Base-by-base conservation (phyloP, 768 basidiomycete species). In the Tephrocybe sp. region DNA sequence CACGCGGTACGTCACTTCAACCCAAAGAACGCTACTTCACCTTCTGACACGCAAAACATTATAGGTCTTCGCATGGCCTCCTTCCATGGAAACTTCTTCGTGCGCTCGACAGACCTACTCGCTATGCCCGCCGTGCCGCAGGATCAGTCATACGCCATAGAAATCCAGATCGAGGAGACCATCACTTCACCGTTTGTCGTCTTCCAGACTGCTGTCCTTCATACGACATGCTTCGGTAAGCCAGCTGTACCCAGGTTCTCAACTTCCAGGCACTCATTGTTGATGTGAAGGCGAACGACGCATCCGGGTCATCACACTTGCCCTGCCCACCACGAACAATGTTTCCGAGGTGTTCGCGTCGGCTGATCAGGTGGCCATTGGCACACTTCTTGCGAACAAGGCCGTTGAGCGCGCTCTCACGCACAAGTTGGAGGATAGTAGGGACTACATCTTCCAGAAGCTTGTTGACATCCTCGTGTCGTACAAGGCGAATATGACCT, bases 61-160 rank as follows among this genome's bases (percentile, higher is more conserved):
- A 2, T 54, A 88, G 89, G 95, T 55, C 73, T 98, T 39, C 88
- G 94, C 44, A 93, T 98, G 93, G 86, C 94, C 6, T 90, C 92
- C 0, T 98, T 96, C 89, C 93, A 98, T 61, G 96, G 96, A 55
- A 98, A 98, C 74, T 97, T 98, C 77, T 98, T 98, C 65, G 93
- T 97, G 50, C 87, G 96, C 46, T 97, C 94, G 20, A 98, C 96
- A 18, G 96, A 98, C 70, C 81, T 98, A 4, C 80, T 98, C 30
- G 93, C 96, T 3, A 90, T 98, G 80, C 94, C 96, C 2, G 88
- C 93, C 7, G 95, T 98, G n/a, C 93, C 96, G 14, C 85, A 90
- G 61, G 94, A 98, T 62, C 91, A 97, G 67, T 93, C 90, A 15
- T 98, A 98, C 66, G 88, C 88, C 10, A 95, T 98, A 62, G 96